Evolutionary conservation across 305 asterid species (phyloP).

Genomic region (Ajuga reptans): DNA sequence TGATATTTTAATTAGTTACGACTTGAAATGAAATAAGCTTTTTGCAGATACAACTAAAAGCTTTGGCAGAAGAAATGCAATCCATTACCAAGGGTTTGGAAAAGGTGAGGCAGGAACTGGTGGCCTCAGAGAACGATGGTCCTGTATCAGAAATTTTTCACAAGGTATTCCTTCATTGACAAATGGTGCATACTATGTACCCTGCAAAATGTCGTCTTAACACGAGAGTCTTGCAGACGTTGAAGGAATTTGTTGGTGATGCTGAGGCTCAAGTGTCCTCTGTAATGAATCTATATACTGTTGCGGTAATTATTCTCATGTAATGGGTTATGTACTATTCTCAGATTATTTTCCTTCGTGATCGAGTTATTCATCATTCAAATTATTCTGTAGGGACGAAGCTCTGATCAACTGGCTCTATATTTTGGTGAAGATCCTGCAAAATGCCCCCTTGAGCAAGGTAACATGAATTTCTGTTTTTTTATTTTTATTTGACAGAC

Average conservation of each 20-base stretch:
- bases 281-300: constrained; percentile 56
- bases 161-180: constrained; percentile 41
- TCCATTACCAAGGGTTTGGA: constrained; percentile 83
- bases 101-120: constrained; percentile 84
- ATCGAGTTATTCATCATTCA: background rate
- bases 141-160: constrained; percentile 74
- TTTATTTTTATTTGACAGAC: constrained; percentile 1
- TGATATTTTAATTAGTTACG: constrained; percentile 11
- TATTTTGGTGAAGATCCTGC: constrained; percentile 96
- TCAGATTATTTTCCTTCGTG: background rate
- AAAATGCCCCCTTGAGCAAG: constrained; percentile 90
- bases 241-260: constrained; percentile 59
- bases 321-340: background rate
- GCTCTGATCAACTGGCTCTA: constrained; percentile 72
- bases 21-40: constrained; percentile 4
- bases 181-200: background rate
- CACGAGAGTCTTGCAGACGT: constrained; percentile 34
- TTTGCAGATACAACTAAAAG: constrained; percentile 80
- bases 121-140: constrained; percentile 80
- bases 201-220: background rate
- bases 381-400: constrained; percentile 55
- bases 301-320: constrained; percentile 51
- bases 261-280: constrained; percentile 69
- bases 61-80: constrained; percentile 97
- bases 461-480: constrained; percentile 27